A percentile compares a stretch with the other conserved stretches of the same genome.
Evolutionary conservation across 169 alveolate species (phyloP).

Genomic region (Cryptosporidium andersoni): DNA sequence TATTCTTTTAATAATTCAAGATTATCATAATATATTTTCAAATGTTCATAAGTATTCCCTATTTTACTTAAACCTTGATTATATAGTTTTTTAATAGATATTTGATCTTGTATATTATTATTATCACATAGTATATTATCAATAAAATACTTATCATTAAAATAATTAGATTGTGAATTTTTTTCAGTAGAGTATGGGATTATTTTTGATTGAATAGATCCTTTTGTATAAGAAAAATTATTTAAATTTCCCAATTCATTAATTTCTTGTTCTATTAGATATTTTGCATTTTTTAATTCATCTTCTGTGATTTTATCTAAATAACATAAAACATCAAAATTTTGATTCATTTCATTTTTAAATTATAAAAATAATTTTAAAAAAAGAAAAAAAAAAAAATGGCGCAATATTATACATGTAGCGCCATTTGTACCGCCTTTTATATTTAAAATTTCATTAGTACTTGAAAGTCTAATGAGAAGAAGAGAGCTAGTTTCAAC

Average conservation of each 20-base stretch:
- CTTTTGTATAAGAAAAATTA: not conserved
- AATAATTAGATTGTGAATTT: not conserved
- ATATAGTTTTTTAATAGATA: not conserved
- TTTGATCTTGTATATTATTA: not conserved
- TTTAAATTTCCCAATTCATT: not conserved
- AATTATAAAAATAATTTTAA: not conserved
- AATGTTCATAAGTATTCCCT: constrained; percentile 13
- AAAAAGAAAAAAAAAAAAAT: not conserved
- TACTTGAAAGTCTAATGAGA: not conserved
- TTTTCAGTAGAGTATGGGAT: not conserved
- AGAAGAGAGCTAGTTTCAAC: not conserved
- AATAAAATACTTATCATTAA: no score
- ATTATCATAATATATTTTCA: constrained; percentile 5
- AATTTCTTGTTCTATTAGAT: constrained; percentile 21
- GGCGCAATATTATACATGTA: not conserved
- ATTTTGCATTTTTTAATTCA: not conserved
- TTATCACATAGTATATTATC: not conserved
- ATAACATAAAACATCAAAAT: constrained; percentile 1
- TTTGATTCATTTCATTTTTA: not conserved
- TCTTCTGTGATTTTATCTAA: constrained; percentile 23
- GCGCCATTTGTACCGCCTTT: not conserved
- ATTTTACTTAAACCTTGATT: not conserved
- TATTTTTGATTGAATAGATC: not conserved
- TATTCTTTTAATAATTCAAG: constrained; percentile 23
- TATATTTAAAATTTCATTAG: not conserved